A percentile compares a stretch with the other conserved stretches of the same genome.
Evolutionary conservation across 2,329 filamentous ascomycete genomes (phyloP).

Genomic region (Chaetomiaceae sp.): DNA sequence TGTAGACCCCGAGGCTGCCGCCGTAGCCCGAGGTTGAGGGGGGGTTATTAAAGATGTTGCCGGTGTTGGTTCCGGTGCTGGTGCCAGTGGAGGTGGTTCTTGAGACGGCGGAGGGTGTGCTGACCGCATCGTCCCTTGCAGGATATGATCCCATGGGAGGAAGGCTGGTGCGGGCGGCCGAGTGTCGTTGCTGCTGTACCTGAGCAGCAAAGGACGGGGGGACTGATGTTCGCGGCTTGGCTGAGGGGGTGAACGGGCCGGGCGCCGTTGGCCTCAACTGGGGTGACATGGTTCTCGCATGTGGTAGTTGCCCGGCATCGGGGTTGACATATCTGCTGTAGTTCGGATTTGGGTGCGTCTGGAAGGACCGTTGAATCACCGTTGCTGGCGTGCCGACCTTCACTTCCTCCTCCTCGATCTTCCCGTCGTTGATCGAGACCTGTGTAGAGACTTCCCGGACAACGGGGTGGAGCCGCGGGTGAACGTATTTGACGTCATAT

Average conservation of each 20-base stretch:
- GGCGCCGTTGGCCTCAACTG: constrained; percentile 37
- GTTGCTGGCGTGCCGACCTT: constrained; percentile 52
- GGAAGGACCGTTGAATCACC: constrained; percentile 69
- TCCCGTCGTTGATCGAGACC: constrained; percentile 50
- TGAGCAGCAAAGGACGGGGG: constrained; percentile 13
- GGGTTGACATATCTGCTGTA: constrained; percentile 71
- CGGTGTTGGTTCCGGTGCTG: constrained; percentile 21
- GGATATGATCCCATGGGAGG: neutral
- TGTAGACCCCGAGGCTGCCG: constrained; percentile 75
- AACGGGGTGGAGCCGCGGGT: constrained; percentile 77
- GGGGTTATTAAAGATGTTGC: neutral
- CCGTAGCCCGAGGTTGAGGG: constrained; percentile 42
- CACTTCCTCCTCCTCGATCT: constrained; percentile 42
- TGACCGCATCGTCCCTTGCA: neutral
- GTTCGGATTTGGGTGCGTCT: constrained; percentile 77
- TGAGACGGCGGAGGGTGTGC: constrained; percentile 18
- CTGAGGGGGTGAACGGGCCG: constrained; percentile 41
- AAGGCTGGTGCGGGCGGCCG: constrained; percentile 23
- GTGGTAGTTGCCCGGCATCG: constrained; percentile 40
- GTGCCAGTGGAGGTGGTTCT: constrained; percentile 24
- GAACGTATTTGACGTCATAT: constrained; percentile 94
- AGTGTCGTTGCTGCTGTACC: constrained; percentile 16
- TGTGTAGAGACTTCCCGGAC: constrained; percentile 78
- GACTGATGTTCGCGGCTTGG: constrained; percentile 18
- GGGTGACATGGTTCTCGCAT: constrained; percentile 36